Evolutionary conservation across 768 basidiomycete species (phyloP), one percentile per base, ranked within the genome.

Genomic region (Tricholoma bakamatsutake): DNA sequence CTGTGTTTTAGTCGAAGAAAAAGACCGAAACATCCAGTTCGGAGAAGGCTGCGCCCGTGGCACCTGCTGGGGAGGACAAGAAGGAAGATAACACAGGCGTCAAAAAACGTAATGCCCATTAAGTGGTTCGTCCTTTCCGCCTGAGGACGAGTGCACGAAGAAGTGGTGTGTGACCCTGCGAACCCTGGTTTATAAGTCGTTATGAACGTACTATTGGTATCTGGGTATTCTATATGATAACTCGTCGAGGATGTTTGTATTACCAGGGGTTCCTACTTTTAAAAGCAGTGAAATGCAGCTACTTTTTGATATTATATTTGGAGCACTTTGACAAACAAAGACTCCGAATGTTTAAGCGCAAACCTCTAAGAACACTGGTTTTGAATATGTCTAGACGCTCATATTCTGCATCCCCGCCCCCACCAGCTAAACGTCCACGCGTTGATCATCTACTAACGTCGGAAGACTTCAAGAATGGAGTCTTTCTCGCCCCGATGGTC

Each of bases 401-500:
- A 1, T 72, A 68, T 37, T 81, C 82, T 21, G 59, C 71, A 30
- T 81, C 83, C 17, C 68, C 77, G 6, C 73, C 77, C 5, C 67
- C 80, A n/a, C 68, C 74, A 10, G 28, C 73, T 0, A 90, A 90
- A 66, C 80, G 83, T 7, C 72, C 74, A 39, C 81, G 76, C 62
- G 62, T 81, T 8, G 81, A 79, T 13, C 80, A 83, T 60, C 77
- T 90, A 15, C 77, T 90, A 15, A 85, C 85, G 0, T 66, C 77
- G 1, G 83, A 85, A 28, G 85, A 92, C 59, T 99, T 93, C 74
- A 87, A 86, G 60, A 80, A 91, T 72, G 95, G 93, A 9, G 76
- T 98, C 30, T 88, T 97, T 65, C 81, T 99, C n/a, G 96, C 97
- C 2, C 97, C 97, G 1, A 99, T 99, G 97, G 97, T 99, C 52